Evolutionary conservation across 257 asterid species (phyloP).

Genomic region (Fraxinus quadrangulata): DNA sequence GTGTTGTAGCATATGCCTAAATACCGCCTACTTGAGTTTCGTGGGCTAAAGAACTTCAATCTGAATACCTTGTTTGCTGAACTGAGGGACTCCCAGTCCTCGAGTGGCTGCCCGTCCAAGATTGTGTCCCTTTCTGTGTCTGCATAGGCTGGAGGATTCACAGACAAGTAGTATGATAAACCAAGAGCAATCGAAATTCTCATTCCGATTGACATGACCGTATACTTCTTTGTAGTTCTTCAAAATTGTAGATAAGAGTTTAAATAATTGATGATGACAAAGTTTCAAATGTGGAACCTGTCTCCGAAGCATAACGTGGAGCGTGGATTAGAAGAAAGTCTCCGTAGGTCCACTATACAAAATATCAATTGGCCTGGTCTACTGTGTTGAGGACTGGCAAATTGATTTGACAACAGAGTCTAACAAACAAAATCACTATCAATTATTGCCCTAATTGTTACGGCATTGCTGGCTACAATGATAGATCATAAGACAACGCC

Average conservation of each 20-base stretch:
- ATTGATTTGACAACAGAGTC: not conserved
- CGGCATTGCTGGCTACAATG: not conserved
- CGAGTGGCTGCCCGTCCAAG: not conserved
- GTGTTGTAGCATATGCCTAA: slow-evolving; percentile 31
- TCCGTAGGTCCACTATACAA: not conserved
- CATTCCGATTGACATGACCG: not conserved
- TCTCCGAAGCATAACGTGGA: too few species aligned
- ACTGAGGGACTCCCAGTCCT: slow-evolving; percentile 20
- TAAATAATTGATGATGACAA: not conserved
- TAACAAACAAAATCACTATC: not conserved
- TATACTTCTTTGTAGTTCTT: not conserved
- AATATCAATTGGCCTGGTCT: not conserved
- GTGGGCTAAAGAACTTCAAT: slow-evolving; percentile 31
- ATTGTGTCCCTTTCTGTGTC: slow-evolving; percentile 10
- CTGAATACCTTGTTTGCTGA: slow-evolving; percentile 29
- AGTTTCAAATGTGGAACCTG: too few species aligned
- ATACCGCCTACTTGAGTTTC: slow-evolving; percentile 16
- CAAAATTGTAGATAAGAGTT: not conserved
- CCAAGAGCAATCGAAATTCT: not conserved
- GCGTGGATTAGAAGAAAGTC: too few species aligned
- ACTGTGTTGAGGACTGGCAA: not conserved
- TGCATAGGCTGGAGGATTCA: not conserved
- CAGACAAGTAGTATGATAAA: not conserved
- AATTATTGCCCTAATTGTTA: not conserved
- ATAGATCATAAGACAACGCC: not conserved